These are phyloP conservation scores for Pleurozium schreberi DNA, from an alignment of 225 moss, liverwort and hornwort species.

Conservation along the genomic window DNA sequence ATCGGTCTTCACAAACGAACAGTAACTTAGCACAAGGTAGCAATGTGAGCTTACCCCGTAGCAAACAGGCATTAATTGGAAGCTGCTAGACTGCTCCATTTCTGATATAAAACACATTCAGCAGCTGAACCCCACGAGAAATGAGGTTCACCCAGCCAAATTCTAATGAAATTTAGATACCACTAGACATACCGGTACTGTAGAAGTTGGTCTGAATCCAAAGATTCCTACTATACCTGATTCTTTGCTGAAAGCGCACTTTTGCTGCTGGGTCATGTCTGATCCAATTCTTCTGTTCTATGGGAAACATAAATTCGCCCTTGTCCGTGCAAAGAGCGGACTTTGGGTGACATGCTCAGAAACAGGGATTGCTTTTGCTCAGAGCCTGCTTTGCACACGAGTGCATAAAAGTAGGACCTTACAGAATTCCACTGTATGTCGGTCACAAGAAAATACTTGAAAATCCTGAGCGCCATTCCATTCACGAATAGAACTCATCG, in stretches of 20 bases:
- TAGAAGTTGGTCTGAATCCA: neutral
- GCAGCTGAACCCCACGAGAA: neutral
- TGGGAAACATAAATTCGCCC: neutral
- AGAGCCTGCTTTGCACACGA: neutral
- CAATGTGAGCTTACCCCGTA: neutral
- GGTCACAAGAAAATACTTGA: neutral
- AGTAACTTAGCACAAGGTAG: neutral
- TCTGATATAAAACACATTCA: slow-evolving; percentile 1
- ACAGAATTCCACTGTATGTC: neutral
- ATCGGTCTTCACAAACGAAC: neutral
- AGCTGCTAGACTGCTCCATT: neutral
- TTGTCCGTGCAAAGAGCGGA: neutral
- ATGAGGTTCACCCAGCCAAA: neutral
- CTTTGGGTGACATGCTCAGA: neutral
- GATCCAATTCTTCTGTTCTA: slow-evolving; percentile 1
- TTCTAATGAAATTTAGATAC: neutral
- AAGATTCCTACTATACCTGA: neutral
- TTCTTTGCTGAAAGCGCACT: neutral
- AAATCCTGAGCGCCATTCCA: neutral
- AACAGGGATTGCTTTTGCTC: neutral
- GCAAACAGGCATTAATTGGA: neutral
- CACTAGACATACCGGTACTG: neutral
- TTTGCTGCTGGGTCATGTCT: neutral
- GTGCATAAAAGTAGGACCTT: neutral
- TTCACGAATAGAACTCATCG: neutral